Base-by-base conservation (phyloP, 495 filamentous ascomycete genomes). In the Penicillium alfredii region DNA sequence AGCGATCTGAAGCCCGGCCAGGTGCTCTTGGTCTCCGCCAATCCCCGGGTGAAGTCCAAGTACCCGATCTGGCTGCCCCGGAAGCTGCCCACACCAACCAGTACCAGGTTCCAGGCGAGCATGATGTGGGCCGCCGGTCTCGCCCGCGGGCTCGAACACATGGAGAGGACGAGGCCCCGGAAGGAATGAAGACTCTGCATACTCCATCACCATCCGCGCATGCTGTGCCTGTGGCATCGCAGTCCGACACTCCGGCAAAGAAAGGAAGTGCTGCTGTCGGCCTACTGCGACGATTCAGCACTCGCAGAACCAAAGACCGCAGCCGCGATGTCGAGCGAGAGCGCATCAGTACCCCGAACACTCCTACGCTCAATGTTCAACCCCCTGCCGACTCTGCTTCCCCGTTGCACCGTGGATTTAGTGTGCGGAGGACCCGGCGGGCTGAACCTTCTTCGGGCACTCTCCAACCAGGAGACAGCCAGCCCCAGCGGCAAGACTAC, bases 11-110 rank as follows among this genome's bases (percentile, higher is more conserved):
- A 38, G 58, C 63, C n/a, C 81, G 77, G 29, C 78, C 80, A 9
- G 75, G 78, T 2, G 74, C 76, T 19, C 49, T 77, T 23, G 60
- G 69, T 39, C 68, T 78, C 47, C 76, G 70, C 25, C 69, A 61
- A 21, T 57, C 70, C 19, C 63, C 78, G 11, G 73, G 70, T 14
- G 82, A 86, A 41, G 69, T 82, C 12, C 69, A 79, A 35, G 70
- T 88, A 51, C 81, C 86, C 14, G 85, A 88, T 48, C 73, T 95
- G 4, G 67, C 76, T 0, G 76, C 85, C 19, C 93, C 92, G 3
- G 84, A 83, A 49, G 83, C 86, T n/a, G 92, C 88, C 8, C 81
- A 96, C 56, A 99, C 92, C 8, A 96, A 95, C 41, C 74, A 82
- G 27, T 92, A 89, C 51, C 86, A 93, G 47, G 76, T 93, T 64